Base-by-base conservation (phyloP, 2,329 filamentous ascomycete genomes). In the Arthrobotrys megalospora region DNA sequence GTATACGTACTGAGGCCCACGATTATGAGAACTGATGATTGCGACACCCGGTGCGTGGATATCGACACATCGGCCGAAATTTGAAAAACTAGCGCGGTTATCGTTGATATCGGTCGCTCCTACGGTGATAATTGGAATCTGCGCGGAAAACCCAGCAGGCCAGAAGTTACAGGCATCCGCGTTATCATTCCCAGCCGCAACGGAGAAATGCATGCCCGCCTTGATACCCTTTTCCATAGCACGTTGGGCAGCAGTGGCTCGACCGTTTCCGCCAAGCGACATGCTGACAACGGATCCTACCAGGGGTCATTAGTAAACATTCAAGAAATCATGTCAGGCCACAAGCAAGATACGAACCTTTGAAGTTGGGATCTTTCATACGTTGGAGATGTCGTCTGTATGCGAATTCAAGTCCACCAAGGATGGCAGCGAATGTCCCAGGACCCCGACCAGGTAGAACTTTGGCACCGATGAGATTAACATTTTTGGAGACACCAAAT, bases 41-140 rank as follows among this genome's bases (percentile, higher is more conserved):
- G 86, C 81, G 80, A 87, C 85, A 43, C 89, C 89, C 0, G 89
- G 88, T 12, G 87, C 89, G 81, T 87, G 90, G 80, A 90, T 84
- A 81, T 89, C 88, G 50, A 89, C 86, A 81, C 87, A 87, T 3
- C 82, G 77, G 28, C 87, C 87, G 52, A 85, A 86, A 81, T 86
- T 86, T 34, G 84, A 85, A 81, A 85, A 86, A 5, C 43, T 80
- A 16, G 85, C 83, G 12, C 84, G 83, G 28, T 78, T 67, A 50
- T 86, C 85, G 24, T 75, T 73, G 55, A 81, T 80, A 63, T 83
- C 81, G 53, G 83, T 84, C 6, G 85, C 84, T n/a, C 84, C 85
- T 60, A 86, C 83, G 21, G 85, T 86, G 73, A 85, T 80, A 62
- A 83, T 85, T 36, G 82, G 81, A 14, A 85, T 85, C 63, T 84